Conservation (phyloP, 345 rosid genomes). For the Bretschneidera sinensis region DNA sequence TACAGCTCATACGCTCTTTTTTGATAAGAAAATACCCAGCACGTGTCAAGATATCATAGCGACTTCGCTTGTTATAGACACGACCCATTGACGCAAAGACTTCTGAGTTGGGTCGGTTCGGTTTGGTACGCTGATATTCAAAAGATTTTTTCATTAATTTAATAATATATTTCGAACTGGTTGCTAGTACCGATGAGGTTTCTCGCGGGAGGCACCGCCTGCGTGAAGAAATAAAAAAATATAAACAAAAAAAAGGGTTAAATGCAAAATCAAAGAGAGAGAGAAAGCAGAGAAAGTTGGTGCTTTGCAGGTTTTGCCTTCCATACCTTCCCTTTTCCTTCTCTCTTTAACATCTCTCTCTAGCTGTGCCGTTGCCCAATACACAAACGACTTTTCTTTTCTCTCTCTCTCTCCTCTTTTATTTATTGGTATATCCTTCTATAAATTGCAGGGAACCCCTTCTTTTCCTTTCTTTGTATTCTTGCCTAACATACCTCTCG, state of each 20-base stretch:
- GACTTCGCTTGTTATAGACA: too few species aligned
- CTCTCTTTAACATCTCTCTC: neutral
- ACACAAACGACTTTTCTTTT: constrained; percentile 1
- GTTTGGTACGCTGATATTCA: neutral
- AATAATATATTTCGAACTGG: neutral
- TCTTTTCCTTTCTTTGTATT: neutral
- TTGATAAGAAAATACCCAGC: too few species aligned
- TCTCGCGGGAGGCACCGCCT: constrained; percentile 44
- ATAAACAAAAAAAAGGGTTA: too few species aligned
- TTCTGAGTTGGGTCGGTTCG: neutral
- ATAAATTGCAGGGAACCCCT: too few species aligned
- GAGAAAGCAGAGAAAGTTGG: neutral
- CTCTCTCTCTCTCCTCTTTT: neutral
- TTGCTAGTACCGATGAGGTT: constrained; percentile 26
- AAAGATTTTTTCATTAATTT: neutral
- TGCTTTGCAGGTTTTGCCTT: neutral
- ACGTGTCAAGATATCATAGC: too few species aligned
- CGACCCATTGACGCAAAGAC: too few species aligned
- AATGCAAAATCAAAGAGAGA: too few species aligned
- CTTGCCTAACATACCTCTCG: neutral
- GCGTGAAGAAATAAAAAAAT: constrained; percentile 7
- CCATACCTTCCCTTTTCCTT: neutral
- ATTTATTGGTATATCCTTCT: neutral
- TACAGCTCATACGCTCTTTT: too few species aligned
- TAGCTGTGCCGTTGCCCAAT: constrained; percentile 13